phyloP scores from a whole-genome alignment of 208 protist genomes.

The Naegleria lovaniensis region DNA sequence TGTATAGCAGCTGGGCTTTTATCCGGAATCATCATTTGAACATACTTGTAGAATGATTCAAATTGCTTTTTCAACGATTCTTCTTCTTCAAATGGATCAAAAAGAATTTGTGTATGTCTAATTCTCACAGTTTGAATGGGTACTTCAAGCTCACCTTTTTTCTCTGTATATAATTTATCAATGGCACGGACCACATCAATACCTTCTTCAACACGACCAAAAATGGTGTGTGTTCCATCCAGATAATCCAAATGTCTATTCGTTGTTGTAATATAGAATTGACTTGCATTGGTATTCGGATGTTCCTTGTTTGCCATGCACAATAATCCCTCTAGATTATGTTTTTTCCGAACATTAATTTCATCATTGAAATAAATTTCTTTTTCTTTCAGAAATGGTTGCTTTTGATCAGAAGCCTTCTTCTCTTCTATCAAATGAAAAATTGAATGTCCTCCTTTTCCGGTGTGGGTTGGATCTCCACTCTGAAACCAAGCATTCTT shows the following conservation, averaged over 20 bases:
- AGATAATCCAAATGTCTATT: slow-evolving; percentile 50
- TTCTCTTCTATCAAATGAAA: background rate
- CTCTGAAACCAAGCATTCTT: slow-evolving; percentile 65
- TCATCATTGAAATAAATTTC: slow-evolving; percentile 61
- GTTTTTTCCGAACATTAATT: slow-evolving; percentile 40
- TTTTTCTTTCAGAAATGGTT: slow-evolving; percentile 48
- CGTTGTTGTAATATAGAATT: slow-evolving; percentile 73
- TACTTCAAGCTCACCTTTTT: slow-evolving; percentile 17
- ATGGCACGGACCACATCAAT: slow-evolving; percentile 48
- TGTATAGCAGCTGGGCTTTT: background rate
- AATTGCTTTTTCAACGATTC: background rate
- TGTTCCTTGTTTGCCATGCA: slow-evolving; percentile 52
- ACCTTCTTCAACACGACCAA: slow-evolving; percentile 63
- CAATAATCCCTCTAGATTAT: slow-evolving; percentile 50
- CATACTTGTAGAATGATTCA: slow-evolving; percentile 28
- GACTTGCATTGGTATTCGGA: slow-evolving; percentile 60
- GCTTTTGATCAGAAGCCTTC: slow-evolving; percentile 23
- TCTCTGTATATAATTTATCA: slow-evolving; percentile 52
- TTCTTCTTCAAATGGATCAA: slow-evolving; percentile 74
- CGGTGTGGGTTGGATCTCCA: background rate
- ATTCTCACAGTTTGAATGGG: slow-evolving; percentile 37
- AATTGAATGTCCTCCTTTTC: background rate
- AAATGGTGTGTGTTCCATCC: slow-evolving; percentile 71
- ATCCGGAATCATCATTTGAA: slow-evolving; percentile 5
- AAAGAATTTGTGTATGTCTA: slow-evolving; percentile 68